Conservation (phyloP, 2,329 filamentous ascomycete genomes). For the Tricladium varicosporioides region DNA sequence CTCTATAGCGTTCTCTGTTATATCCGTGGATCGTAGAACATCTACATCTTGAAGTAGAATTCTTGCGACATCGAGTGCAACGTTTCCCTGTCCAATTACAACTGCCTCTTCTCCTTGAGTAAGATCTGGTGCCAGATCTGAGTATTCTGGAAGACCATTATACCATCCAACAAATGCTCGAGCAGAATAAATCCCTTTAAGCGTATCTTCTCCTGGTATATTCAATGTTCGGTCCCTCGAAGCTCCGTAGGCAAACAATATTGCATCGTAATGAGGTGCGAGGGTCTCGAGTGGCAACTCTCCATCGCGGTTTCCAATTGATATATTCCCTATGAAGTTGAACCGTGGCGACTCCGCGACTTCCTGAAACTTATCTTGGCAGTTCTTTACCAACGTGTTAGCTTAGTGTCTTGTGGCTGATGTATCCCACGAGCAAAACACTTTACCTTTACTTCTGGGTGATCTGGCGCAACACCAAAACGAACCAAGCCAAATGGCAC, state of each 20-base stretch:
- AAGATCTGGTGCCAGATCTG: conserved; percentile 70
- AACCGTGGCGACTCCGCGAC: conserved; percentile 81
- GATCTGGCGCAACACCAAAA: conserved; percentile 96
- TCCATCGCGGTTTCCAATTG: conserved; percentile 59
- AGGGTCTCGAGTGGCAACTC: conserved; percentile 66
- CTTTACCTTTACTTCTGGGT: conserved; percentile 90
- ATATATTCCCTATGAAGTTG: conserved; percentile 86
- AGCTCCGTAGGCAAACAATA: conserved; percentile 91
- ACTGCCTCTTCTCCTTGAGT: conserved; percentile 76
- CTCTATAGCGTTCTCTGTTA: conserved; percentile 79
- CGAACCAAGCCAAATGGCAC: conserved; percentile 90
- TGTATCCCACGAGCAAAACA: not conserved
- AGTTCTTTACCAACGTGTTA: conserved; percentile 61
- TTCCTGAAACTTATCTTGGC: conserved; percentile 88
- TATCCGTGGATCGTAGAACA: conserved; percentile 77
- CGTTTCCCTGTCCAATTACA: conserved; percentile 92
- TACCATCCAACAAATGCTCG: conserved; percentile 98
- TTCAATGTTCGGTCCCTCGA: conserved; percentile 76
- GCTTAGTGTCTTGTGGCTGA: not conserved
- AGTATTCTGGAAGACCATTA: conserved; percentile 86
- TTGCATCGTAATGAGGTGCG: conserved; percentile 82
- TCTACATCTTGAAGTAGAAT: conserved; percentile 79
- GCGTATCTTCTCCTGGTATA: conserved; percentile 72
- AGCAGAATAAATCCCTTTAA: conserved; percentile 80
- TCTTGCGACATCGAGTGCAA: conserved; percentile 88